A percentile compares a stretch with the other conserved stretches of the same genome.
Conservation (phyloP, 495 filamentous ascomycete species). For the Trichocladium uniseriatum region DNA sequence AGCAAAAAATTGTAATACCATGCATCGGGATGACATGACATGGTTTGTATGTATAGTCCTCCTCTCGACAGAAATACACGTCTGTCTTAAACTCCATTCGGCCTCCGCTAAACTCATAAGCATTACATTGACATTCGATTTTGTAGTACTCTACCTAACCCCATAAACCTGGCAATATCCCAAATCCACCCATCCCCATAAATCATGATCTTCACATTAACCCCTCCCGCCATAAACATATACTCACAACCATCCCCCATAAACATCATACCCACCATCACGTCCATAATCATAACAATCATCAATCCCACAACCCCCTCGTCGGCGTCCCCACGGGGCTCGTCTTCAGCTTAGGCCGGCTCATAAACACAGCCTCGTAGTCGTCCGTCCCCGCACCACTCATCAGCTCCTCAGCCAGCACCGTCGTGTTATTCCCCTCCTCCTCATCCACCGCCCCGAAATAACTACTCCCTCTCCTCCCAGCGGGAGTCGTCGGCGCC, state of each 20-base stretch:
- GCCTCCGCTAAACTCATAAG: background rate
- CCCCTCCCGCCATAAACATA: background rate
- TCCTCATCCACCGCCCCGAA: constrained; percentile 37
- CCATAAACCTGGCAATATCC: too few relatives aligned
- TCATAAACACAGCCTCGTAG: constrained; percentile 80
- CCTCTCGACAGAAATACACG: background rate
- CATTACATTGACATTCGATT: background rate
- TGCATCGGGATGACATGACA: background rate
- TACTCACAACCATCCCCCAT: background rate
- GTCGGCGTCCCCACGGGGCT: constrained; percentile 60
- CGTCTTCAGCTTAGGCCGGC: constrained; percentile 64
- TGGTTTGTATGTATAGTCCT: constrained; percentile 1
- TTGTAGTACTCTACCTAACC: too few relatives aligned
- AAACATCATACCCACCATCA: background rate
- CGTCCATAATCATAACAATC: background rate
- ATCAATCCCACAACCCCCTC: constrained; percentile 18
- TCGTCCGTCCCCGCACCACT: constrained; percentile 58
- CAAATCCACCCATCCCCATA: too few relatives aligned
- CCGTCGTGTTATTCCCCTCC: constrained; percentile 20
- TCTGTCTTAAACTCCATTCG: background rate
- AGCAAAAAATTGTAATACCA: background rate
- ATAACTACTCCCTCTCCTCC: constrained; percentile 23
- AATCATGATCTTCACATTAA: too few relatives aligned
- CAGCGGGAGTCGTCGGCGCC: constrained; percentile 7
- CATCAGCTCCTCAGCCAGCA: constrained; percentile 24